Evolutionary conservation across 148 eudicot genomes (phyloP).

Genomic region (Rhododendron molle): DNA sequence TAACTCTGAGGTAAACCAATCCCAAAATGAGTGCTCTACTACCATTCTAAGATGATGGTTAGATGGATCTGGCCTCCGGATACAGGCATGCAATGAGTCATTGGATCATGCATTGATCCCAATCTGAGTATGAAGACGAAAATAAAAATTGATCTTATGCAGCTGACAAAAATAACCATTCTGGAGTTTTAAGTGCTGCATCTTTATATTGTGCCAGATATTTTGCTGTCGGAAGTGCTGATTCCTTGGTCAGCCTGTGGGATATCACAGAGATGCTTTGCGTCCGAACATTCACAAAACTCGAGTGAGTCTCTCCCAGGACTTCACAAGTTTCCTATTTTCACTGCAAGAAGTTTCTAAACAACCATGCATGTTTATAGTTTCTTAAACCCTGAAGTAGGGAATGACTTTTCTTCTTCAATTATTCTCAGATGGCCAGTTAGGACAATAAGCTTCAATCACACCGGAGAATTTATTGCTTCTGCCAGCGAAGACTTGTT

Average conservation of each 20-base stretch:
- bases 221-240: conserved; percentile 99
- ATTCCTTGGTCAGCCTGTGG: conserved; percentile 98
- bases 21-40: not conserved
- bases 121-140: not conserved
- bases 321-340: not conserved
- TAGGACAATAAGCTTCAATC: conserved; percentile 92
- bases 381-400: not conserved
- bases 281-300: conserved; percentile 86
- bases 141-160: not conserved
- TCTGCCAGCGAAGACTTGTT: conserved; percentile 97
- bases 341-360: conserved; percentile 7
- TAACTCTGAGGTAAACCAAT: not conserved
- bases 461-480: conserved; percentile 95
- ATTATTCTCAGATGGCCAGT: conserved; percentile 89
- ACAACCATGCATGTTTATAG: not conserved
- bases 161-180: not conserved
- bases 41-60: not conserved
- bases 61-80: not conserved
- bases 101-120: not conserved
- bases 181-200: not conserved
- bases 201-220: conserved; percentile 45
- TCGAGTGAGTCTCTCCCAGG: conserved; percentile 54
- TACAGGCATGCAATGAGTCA: not conserved
- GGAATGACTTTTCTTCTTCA: conserved; percentile 11
- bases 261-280: conserved; percentile 91